Evolutionary conservation across 768 basidiomycete genomes (phyloP).

Genomic region (Ramaria sp.): DNA sequence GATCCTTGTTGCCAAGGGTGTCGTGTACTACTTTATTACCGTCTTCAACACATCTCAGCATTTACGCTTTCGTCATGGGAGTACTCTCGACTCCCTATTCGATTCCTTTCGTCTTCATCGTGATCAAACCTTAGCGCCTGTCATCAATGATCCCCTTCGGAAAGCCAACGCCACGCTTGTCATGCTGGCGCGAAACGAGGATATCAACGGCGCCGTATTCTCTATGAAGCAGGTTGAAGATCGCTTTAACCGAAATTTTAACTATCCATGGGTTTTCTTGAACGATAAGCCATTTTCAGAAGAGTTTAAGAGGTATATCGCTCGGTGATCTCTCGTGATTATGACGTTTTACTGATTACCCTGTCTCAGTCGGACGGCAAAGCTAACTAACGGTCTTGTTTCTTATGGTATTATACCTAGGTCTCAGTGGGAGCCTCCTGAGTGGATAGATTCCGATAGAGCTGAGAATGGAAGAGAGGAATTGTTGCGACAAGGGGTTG

Average conservation of each 20-base stretch:
- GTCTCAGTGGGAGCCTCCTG: conserved; percentile 62
- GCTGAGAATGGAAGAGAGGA: conserved; percentile 41
- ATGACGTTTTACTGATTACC: conserved; percentile 17
- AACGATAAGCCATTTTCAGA: conserved; percentile 76
- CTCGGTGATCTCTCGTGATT: conserved; percentile 15
- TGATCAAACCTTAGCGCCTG: too few species aligned
- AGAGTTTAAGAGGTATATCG: conserved; percentile 53
- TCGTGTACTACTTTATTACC: too few species aligned
- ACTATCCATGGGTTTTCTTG: conserved; percentile 83
- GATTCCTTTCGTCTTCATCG: too few species aligned
- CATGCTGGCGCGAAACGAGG: conserved; percentile 58
- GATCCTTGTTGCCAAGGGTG: too few species aligned
- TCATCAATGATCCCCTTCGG: background rate
- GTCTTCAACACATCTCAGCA: background rate
- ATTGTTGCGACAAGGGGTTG: conserved; percentile 44
- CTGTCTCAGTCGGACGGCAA: conserved; percentile 26
- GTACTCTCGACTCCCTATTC: too few species aligned
- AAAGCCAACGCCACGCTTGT: conserved; percentile 52
- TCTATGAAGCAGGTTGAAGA: conserved; percentile 76
- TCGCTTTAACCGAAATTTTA: conserved; percentile 68
- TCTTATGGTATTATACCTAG: conserved; percentile 50
- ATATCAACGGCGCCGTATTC: conserved; percentile 44
- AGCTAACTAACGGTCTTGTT: conserved; percentile 40
- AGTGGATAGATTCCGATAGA: conserved; percentile 58
- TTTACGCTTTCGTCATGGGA: too few species aligned